Evolutionary conservation across 1,284 basidiomycete species (phyloP), one percentile per base, ranked within the genome.

Genomic region (Anthracocystis walkeri): DNA sequence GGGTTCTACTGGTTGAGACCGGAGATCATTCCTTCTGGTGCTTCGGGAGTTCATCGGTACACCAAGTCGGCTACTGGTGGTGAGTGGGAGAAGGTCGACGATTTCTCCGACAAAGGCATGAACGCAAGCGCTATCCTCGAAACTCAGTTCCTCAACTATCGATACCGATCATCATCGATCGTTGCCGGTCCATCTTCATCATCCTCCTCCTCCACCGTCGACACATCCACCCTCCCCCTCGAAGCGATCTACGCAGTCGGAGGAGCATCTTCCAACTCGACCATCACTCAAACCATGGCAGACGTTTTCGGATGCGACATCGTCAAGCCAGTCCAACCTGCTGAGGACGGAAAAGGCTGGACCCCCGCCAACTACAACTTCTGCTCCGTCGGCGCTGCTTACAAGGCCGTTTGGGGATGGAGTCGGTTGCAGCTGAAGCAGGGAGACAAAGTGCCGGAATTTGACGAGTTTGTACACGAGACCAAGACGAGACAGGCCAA

Each of bases 71-170:
- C 77, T 6, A 65, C 80, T 33, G 82, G 81, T n/a, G 62, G 76
- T 45, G 62, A 62, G 0, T 77, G 73, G 67, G 38, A 48, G 27
- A 67, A 60, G 16, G 80, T 86, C 7, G 74, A 82, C 0, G 73
- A 78, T 7, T 85, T 85, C 56, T 84, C 84, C 35, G 86, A 87
- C 33, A 65, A 85, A 0, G 80, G 85, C 16, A 87, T 88, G 6
- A 92, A 93, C 82, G 90, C 92, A 4, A 89, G 92, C n/a, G 91
- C 92, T 6, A 92, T 95, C 73, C 87, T 95, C 73, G 92, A 94
- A 85, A 93, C 92, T 0, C 93, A 95, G 81, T 90, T 95, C 82
- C 87, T 95, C 81, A 93, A 90, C 65, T 93, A 91, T 86, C 89
- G 89, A 65, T 90, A 90, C 46, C 89, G 91, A 61, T 89, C 92